Percentiles rank a stretch among this genome's conserved stretches.
Evolutionary conservation across 2,329 filamentous ascomycete genomes (phyloP).

Genomic region (Paecilomyces niveus): DNA sequence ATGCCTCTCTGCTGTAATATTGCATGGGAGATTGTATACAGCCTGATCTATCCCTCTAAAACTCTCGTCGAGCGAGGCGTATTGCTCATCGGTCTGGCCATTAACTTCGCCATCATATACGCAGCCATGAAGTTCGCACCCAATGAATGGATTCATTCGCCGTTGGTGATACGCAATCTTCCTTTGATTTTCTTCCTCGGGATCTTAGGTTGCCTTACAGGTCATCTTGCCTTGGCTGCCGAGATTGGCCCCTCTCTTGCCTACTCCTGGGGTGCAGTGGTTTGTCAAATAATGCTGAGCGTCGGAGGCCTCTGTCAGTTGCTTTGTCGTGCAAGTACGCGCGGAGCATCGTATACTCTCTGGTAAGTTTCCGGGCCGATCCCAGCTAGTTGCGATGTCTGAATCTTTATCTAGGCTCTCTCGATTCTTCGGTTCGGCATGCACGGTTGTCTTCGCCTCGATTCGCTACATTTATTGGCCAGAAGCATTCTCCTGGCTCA

Average conservation of each 20-base stretch:
- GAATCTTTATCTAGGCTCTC: neutral
- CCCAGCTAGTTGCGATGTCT: neutral
- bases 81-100: neutral
- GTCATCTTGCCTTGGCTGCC: neutral
- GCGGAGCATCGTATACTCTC: neutral
- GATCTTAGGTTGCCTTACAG: neutral
- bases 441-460: neutral
- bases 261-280: neutral
- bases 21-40: neutral
- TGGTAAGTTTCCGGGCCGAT: neutral
- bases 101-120: neutral
- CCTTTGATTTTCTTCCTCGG: neutral
- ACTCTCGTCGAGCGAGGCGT: neutral
- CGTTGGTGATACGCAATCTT: neutral
- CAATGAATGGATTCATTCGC: slow-evolving; percentile 1
- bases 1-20: slow-evolving; percentile 1
- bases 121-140: neutral
- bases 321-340: neutral
- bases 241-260: neutral
- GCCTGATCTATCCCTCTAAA: neutral
- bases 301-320: neutral
- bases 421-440: neutral
- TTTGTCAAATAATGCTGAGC: neutral
- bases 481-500: neutral
- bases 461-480: neutral